Evolutionary conservation across 306 rosid genomes (phyloP).

Genomic region (Abrus precatorius): DNA sequence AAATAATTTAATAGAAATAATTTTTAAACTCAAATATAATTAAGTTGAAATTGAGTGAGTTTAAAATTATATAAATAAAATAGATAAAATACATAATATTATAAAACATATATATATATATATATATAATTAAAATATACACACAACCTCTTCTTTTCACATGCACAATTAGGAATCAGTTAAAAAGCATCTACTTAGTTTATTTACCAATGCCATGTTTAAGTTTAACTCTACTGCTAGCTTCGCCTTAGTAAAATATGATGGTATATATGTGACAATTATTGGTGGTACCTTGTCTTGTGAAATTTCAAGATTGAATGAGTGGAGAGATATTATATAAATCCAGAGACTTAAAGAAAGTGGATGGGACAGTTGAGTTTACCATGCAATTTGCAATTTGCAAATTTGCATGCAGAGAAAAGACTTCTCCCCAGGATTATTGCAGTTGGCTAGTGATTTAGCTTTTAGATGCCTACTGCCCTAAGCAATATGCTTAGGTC

Average conservation of each 20-base stretch:
- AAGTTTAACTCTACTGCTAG: no score
- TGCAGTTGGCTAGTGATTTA: background rate
- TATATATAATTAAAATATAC: no score
- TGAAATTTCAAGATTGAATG: background rate
- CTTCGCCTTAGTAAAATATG: background rate
- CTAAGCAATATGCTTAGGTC: background rate
- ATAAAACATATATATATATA: no score
- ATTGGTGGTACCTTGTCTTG: background rate
- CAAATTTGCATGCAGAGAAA: conserved; percentile 29
- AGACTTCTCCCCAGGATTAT: conserved; percentile 38
- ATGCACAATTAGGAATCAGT: no score
- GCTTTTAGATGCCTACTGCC: background rate
- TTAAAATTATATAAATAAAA: no score
- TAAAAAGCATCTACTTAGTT: no score
- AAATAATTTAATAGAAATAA: no score
- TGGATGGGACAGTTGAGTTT: conserved; percentile 39
- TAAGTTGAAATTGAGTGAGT: no score
- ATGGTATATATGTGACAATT: background rate
- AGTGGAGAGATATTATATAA: background rate
- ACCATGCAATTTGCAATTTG: background rate
- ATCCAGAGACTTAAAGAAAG: background rate
- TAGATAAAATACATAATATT: no score
- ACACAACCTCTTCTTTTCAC: no score
- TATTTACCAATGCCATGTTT: no score
- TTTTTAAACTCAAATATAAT: no score